Evolutionary conservation across 2,329 filamentous ascomycete species (phyloP).

Genomic region (Alternaria sp.): DNA sequence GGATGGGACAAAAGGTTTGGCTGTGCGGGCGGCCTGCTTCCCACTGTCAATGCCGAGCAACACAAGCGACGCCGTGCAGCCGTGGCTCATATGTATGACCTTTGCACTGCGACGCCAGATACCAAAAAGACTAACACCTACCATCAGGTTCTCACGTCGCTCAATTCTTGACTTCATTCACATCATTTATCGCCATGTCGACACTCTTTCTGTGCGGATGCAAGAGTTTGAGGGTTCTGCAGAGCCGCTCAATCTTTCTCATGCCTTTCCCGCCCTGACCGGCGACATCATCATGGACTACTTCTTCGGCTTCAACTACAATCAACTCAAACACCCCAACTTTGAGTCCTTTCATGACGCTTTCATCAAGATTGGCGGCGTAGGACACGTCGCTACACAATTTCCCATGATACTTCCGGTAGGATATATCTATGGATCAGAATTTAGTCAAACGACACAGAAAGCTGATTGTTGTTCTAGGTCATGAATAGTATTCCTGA

Average conservation of each 20-base stretch:
- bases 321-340: constrained; percentile 43
- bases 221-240: constrained; percentile 42
- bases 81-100: constrained; percentile 39
- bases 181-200: constrained; percentile 47
- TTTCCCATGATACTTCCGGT: constrained; percentile 44
- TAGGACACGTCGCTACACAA: constrained; percentile 45
- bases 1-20: constrained; percentile 48
- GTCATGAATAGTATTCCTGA: constrained; percentile 46
- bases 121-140: constrained; percentile 3
- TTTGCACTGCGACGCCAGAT: constrained; percentile 6
- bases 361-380: constrained; percentile 42
- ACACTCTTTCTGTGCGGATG: constrained; percentile 41
- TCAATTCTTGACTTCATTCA: constrained; percentile 48
- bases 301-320: constrained; percentile 48
- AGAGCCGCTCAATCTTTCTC: constrained; percentile 40
- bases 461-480: constrained; percentile 15
- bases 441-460: not conserved
- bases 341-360: constrained; percentile 48
- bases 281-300: constrained; percentile 59
- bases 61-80: constrained; percentile 46
- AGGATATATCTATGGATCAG: constrained; percentile 10
- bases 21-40: constrained; percentile 36
- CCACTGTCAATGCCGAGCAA: constrained; percentile 37
- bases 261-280: constrained; percentile 52
- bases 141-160: constrained; percentile 45